Base-by-base conservation (phyloP, 2,329 filamentous ascomycete species). In the Diaporthe sp. region DNA sequence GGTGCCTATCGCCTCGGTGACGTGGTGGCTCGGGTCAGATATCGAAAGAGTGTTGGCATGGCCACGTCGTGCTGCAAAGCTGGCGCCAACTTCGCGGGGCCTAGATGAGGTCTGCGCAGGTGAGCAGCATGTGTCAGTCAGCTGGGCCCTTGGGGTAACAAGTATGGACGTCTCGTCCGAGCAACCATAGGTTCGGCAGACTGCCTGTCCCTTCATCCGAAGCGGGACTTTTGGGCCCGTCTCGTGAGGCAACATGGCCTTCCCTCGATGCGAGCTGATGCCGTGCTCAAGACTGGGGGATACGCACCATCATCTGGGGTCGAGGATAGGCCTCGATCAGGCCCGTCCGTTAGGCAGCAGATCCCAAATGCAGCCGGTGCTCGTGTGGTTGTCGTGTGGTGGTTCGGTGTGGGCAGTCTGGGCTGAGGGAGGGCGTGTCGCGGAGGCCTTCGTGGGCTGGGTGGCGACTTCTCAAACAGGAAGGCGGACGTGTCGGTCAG, bases 1-100 rank as follows among this genome's bases (percentile, higher is more conserved):
- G 80, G 95, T 95, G 71, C 95, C 95, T 84, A 98, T 98, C 76
- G 95, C 94, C 84, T 98, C 96, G 74, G 95, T 98, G 83, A 98
- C 95, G 90, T 98, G 96, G 86, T 98, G 95, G 85, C 90, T 95
- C 77, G 96, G 94, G 85, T 98, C 95, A 84, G 94, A 97, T 83
- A 98, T 92, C 74, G 90, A 92, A 70, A 91, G 86, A 80, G 91
- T 89, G 81, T 85, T 89, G 76, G 84, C 84, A 83, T 91, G 90
- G 79, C 90, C 90, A 81, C 90, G 90, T 83, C 89, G 89, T 83
- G 84, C 89, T 79, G 88, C 85, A 84, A 91, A 90, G 83, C 86
- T 90, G 81, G 85, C 86, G 83, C 89, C 88, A 83, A 87, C 85
- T 86, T 91, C 87, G 85, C 86, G 88, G 84, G 87, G 87, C 82